Conservation (phyloP, 176 grass and related monocot genomes). For the Aegilops speltoides region DNA sequence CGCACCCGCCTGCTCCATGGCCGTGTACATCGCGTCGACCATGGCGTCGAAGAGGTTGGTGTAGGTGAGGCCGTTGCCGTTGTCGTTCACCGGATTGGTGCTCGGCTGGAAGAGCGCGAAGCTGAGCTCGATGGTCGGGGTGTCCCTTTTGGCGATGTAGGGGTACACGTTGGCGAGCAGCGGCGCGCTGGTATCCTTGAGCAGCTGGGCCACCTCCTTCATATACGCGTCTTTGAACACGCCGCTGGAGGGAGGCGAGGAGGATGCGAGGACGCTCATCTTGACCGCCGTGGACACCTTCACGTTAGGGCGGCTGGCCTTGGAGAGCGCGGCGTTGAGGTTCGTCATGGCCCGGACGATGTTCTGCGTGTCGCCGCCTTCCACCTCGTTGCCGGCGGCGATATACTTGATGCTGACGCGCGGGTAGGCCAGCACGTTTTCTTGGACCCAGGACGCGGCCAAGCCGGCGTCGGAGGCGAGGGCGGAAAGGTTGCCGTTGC, state of each 20-base stretch:
- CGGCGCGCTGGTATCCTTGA: constrained; percentile 17
- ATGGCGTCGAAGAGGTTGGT: constrained; percentile 55
- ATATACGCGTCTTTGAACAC: constrained; percentile 3
- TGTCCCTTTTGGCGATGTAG: constrained; percentile 19
- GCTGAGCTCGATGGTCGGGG: not conserved
- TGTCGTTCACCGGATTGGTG: not conserved
- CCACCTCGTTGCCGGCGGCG: constrained; percentile 77
- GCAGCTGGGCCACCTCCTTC: constrained; percentile 1
- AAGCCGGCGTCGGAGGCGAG: constrained; percentile 45
- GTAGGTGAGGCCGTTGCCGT: constrained; percentile 15
- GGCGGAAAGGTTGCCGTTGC: constrained; percentile 55
- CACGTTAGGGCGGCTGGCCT: constrained; percentile 28
- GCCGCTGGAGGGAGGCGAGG: constrained; percentile 30
- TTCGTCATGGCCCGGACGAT: constrained; percentile 69
- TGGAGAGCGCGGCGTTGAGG: constrained; percentile 56
- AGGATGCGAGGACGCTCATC: not conserved
- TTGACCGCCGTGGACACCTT: constrained; percentile 35
- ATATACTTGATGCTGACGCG: constrained; percentile 74
- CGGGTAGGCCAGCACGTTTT: constrained; percentile 19
- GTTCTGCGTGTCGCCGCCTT: not conserved
- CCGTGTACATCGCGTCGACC: constrained; percentile 38
- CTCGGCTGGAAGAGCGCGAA: constrained; percentile 26
- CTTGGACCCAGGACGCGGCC: constrained; percentile 23
- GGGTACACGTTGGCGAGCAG: constrained; percentile 50
- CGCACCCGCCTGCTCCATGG: constrained; percentile 57